Evolutionary conservation across 2,329 filamentous ascomycete genomes (phyloP), one percentile per base, ranked within the genome.

Genomic region (Boeremia lycopersici): DNA sequence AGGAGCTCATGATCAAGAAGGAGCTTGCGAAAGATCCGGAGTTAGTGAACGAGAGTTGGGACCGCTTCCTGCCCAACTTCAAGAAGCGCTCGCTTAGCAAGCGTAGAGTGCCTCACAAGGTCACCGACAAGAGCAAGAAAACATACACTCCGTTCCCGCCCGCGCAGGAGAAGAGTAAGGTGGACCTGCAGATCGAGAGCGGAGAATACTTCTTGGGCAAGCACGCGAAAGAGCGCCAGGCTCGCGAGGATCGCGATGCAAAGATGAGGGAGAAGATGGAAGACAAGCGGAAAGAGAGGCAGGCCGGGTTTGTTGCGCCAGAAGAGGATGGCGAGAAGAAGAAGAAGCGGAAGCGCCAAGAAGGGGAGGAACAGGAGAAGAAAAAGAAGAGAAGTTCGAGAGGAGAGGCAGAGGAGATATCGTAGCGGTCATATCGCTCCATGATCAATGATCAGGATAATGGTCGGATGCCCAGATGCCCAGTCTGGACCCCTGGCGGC

Each of bases 151-250:
- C 95, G 9, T 99, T 99, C 87, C 95, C 95, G 43, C 95, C 95
- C 6, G 86, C 92, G 38, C 92, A 93, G 63, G 93, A 99, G 83
- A 96, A 96, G 90, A 97, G 93, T 86, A 99, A 98, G 86, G 85
- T 99, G 67, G 95, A 99, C 77, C 79, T 92, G 77, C 93, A 99
- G 83, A 96, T 99, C 80, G 95, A 99, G 82, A 93, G 86, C 67
- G 93, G 95, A 78, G 93, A 98, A 79, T 99, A 96, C 79, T 98
- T 98, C 77, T 78, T 99, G 72, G 88, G 88, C 71, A 96, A 96
- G 81, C 87, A 93, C 71, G 93, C 91, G 56, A 96, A 96, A 82
- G 91, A 96, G 70, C 84, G 93, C 57, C 89, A 88, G 49, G 86
- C 82, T 41, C 87, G 89, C 76, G 89, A 93, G 72, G 89, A 91